Percentiles rank a stretch among this genome's conserved stretches.
These are phyloP conservation scores for Amylocarpus encephaloides DNA, from an alignment of 2,329 filamentous ascomycete genomes.

Conservation along the genomic window DNA sequence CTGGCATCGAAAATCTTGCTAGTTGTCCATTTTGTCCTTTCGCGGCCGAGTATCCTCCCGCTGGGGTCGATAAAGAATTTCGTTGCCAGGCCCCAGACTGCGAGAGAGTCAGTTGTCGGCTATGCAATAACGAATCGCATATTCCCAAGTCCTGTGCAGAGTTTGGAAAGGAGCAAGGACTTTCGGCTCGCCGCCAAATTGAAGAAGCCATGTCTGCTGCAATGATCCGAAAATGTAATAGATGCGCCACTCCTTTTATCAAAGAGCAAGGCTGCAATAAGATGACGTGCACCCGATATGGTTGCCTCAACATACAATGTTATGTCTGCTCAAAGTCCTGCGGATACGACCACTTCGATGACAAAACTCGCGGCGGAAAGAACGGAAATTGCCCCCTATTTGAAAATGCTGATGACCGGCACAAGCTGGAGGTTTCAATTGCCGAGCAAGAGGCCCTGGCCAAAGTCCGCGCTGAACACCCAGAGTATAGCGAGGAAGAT, in stretches of 20 bases:
- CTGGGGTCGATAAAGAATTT: slow-evolving; percentile 67
- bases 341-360: slow-evolving; percentile 65
- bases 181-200: slow-evolving; percentile 57
- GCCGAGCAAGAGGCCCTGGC: slow-evolving; percentile 54
- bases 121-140: slow-evolving; percentile 64
- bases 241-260: slow-evolving; percentile 58
- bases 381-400: slow-evolving; percentile 59
- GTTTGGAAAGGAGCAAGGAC: slow-evolving; percentile 50
- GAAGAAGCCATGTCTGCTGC: slow-evolving; percentile 83
- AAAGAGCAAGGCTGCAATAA: slow-evolving; percentile 80
- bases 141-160: slow-evolving; percentile 68
- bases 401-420: slow-evolving; percentile 52
- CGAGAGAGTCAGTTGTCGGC: slow-evolving; percentile 55
- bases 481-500: slow-evolving; percentile 50
- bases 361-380: slow-evolving; percentile 41
- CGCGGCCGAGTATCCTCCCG: slow-evolving; percentile 64
- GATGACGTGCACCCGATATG: slow-evolving; percentile 59
- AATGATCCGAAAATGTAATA: slow-evolving; percentile 69
- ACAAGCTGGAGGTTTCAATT: slow-evolving; percentile 54
- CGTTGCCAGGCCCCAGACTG: slow-evolving; percentile 63
- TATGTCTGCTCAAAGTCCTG: slow-evolving; percentile 66
- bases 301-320: slow-evolving; percentile 50
- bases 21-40: slow-evolving; percentile 79
- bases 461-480: slow-evolving; percentile 51
- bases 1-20: slow-evolving; percentile 64